Percentiles rank a stretch among this genome's conserved stretches.
Conservation (phyloP, 441 rosid species). For the Croton laevigatus region DNA sequence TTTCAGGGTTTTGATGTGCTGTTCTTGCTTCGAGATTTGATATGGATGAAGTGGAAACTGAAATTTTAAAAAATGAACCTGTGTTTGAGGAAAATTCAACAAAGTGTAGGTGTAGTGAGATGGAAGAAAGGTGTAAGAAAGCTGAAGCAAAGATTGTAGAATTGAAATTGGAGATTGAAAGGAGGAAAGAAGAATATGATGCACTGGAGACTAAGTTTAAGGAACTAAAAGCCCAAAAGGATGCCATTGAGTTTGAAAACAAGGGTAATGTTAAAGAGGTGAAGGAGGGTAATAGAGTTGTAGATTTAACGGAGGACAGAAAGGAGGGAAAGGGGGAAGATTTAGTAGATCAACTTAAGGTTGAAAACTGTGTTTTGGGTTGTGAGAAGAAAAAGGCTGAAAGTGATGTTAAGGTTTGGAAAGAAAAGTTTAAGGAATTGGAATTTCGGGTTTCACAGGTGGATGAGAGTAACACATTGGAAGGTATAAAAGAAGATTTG, state of each 20-base stretch:
- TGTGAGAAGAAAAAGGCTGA: conserved; percentile 48
- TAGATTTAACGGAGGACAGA: conserved; percentile 31
- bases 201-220: conserved; percentile 36
- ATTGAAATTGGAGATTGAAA: conserved; percentile 41
- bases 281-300: conserved; percentile 20
- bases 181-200: conserved; percentile 30
- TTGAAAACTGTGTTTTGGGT: conserved; percentile 40
- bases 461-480: conserved; percentile 21
- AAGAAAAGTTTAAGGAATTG: conserved; percentile 44
- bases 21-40: conserved; percentile 8
- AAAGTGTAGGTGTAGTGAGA: conserved; percentile 19
- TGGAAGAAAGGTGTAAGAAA: conserved; percentile 36
- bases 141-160: conserved; percentile 36
- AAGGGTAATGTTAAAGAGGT: not conserved
- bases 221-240: conserved; percentile 37
- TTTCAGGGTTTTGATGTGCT: not conserved
- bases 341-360: conserved; percentile 36
- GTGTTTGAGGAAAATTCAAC: conserved; percentile 8
- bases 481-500: conserved; percentile 13
- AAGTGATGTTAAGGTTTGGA: conserved; percentile 44
- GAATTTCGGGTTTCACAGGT: conserved; percentile 28
- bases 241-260: conserved; percentile 18
- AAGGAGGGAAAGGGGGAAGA: conserved; percentile 41
- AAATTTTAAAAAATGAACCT: conserved; percentile 10
- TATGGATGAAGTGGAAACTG: conserved; percentile 19